These are phyloP conservation scores for Fragaria ananassa DNA, from an alignment of 306 rosid species.

Conservation along the genomic window DNA sequence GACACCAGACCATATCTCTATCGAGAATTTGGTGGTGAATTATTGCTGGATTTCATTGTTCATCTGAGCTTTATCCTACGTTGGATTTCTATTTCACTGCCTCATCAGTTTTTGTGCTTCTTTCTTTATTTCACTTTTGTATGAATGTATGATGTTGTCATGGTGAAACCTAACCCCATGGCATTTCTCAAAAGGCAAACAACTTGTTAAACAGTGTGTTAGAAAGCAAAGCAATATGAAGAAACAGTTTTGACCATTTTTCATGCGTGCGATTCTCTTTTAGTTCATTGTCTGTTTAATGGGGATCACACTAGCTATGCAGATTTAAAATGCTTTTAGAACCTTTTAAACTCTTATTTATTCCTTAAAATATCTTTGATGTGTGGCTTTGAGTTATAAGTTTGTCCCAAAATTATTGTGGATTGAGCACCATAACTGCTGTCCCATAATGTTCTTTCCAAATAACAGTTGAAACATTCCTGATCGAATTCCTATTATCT, in stretches of 20 bases:
- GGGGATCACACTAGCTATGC: neutral
- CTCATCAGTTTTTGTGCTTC: neutral
- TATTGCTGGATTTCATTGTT: neutral
- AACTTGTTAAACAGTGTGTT: neutral
- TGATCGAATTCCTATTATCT: neutral
- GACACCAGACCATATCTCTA: neutral
- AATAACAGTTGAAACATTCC: constrained; percentile 4
- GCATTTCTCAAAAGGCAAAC: neutral
- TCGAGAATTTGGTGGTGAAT: neutral
- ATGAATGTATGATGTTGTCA: neutral
- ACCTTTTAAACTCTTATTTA: neutral
- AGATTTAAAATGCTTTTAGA: neutral
- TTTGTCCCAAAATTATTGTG: constrained; percentile 7
- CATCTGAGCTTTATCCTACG: neutral
- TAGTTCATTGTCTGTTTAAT: constrained; percentile 7
- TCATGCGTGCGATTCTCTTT: constrained; percentile 5
- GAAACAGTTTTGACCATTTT: neutral
- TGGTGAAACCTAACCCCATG: neutral
- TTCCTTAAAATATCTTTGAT: neutral
- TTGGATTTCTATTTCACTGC: neutral
- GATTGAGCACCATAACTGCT: constrained; percentile 4
- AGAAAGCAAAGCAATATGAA: neutral
- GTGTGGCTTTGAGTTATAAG: constrained; percentile 9
- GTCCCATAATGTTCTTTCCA: constrained; percentile 21
- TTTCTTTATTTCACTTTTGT: neutral